Evolutionary conservation across 768 basidiomycete genomes (phyloP).

Genomic region (Lepiota brunneoincarnata): DNA sequence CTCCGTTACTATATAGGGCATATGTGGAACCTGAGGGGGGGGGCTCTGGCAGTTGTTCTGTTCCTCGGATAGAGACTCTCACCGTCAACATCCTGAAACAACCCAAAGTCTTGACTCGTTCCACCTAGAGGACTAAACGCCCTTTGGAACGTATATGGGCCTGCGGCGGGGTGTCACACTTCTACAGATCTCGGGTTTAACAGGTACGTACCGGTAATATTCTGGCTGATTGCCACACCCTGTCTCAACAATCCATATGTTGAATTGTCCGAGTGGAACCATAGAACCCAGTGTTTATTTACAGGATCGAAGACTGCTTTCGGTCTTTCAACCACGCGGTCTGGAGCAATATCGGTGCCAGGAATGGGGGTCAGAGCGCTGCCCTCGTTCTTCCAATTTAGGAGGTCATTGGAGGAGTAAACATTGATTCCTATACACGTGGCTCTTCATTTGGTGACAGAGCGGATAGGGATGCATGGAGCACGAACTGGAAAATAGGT

Average conservation of each 20-base stretch:
- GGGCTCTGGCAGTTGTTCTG: neutral
- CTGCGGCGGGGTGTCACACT: neutral
- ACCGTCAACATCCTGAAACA: conserved; percentile 6
- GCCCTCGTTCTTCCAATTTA: conserved; percentile 27
- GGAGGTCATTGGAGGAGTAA: conserved; percentile 24
- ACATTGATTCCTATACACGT: conserved; percentile 16
- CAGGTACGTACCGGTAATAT: conserved; percentile 22
- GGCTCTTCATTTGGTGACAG: too few species aligned
- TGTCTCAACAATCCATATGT: conserved; percentile 24
- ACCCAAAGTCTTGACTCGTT: conserved; percentile 6
- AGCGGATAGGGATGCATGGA: too few species aligned
- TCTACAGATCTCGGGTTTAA: neutral
- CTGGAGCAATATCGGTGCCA: conserved; percentile 23
- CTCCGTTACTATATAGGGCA: conserved; percentile 7
- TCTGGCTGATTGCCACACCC: conserved; percentile 25
- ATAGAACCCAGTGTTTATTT: conserved; percentile 23
- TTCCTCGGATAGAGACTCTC: neutral
- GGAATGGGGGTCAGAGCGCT: conserved; percentile 22
- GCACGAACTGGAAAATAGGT: conserved; percentile 20
- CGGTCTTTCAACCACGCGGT: conserved; percentile 24
- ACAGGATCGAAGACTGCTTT: conserved; percentile 23
- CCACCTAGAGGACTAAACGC: conserved; percentile 3
- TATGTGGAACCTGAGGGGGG: neutral
- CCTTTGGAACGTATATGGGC: neutral
- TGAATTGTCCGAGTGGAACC: conserved; percentile 29